These are phyloP conservation scores for Agrostemma githago DNA, from an alignment of 148 eudicot genomes.

Conservation along the genomic window DNA sequence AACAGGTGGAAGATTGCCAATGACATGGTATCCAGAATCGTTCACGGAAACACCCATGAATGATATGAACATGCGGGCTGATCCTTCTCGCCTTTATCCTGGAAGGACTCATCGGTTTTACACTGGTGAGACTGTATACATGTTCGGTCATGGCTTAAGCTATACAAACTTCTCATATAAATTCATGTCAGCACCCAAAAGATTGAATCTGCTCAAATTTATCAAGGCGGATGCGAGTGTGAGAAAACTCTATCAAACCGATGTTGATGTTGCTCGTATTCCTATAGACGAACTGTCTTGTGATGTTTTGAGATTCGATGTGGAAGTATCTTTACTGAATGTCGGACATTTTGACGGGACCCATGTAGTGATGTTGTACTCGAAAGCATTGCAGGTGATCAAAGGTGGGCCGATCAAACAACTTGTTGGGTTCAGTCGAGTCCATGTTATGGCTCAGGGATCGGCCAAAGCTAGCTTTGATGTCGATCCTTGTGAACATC, in stretches of 20 bases:
- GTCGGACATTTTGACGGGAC: conserved; percentile 60
- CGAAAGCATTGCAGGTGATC: conserved; percentile 30
- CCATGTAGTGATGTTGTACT: conserved; percentile 63
- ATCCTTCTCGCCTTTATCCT: conserved; percentile 69
- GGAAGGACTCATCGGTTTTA: conserved; percentile 95
- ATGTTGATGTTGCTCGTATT: conserved; percentile 31
- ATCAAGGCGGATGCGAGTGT: conserved; percentile 23
- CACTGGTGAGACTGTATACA: conserved; percentile 55
- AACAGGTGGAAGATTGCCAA: conserved; percentile 83
- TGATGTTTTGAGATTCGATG: conserved; percentile 47
- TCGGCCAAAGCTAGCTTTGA: conserved; percentile 34
- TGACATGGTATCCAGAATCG: conserved; percentile 97
- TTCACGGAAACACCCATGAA: conserved; percentile 76
- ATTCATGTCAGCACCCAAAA: conserved; percentile 53
- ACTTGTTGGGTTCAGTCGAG: conserved; percentile 71
- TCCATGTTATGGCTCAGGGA: conserved; percentile 35
- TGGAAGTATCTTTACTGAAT: conserved; percentile 53
- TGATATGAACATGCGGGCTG: conserved; percentile 90
- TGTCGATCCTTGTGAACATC: conserved; percentile 73
- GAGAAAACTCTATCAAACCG: conserved; percentile 27
- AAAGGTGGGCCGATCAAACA: conserved; percentile 65
- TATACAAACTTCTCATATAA: conserved; percentile 61
- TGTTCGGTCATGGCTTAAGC: conserved; percentile 86
- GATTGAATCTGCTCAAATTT: conserved; percentile 29
- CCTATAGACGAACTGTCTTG: conserved; percentile 56